Conservation (phyloP, 768 basidiomycete species). For the Lentinula edodes region DNA sequence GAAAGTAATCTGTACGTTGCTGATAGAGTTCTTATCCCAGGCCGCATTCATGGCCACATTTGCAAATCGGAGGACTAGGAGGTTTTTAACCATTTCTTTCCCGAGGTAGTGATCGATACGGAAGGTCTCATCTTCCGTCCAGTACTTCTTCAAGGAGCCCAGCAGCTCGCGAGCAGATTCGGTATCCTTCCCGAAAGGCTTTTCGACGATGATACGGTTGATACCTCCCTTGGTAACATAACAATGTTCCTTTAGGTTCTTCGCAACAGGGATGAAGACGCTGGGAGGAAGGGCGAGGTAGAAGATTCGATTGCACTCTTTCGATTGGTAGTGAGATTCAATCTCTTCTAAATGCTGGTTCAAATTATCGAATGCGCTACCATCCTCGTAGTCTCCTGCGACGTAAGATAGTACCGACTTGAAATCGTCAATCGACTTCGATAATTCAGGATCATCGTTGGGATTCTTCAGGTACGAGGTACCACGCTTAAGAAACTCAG, state of each 20-base stretch:
- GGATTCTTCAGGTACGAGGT: constrained; percentile 82
- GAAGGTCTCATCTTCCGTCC: constrained; percentile 97
- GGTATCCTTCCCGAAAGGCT: constrained; percentile 96
- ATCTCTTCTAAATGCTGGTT: constrained; percentile 72
- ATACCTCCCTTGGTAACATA: constrained; percentile 63
- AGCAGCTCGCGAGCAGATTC: constrained; percentile 80
- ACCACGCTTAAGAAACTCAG: constrained; percentile 80
- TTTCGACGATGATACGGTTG: constrained; percentile 96
- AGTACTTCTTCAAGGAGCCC: constrained; percentile 72
- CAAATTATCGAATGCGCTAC: constrained; percentile 70
- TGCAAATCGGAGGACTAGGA: constrained; percentile 92
- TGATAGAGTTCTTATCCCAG: constrained; percentile 96
- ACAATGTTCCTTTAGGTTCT: constrained; percentile 76
- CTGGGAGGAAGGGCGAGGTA: constrained; percentile 97
- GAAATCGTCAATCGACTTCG: constrained; percentile 74
- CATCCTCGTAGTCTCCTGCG: constrained; percentile 85
- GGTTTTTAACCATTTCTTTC: constrained; percentile 99
- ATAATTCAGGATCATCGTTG: constrained; percentile 52
- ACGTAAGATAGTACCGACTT: constrained; percentile 77
- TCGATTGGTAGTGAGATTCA: constrained; percentile 62
- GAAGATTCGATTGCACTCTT: constrained; percentile 79
- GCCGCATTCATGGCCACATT: constrained; percentile 84
- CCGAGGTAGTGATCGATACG: constrained; percentile 99
- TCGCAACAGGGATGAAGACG: constrained; percentile 88
- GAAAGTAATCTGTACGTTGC: constrained; percentile 98